These are phyloP conservation scores for Mallotus nudiflorus DNA, from an alignment of 345 rosid species.

Conservation along the genomic window DNA sequence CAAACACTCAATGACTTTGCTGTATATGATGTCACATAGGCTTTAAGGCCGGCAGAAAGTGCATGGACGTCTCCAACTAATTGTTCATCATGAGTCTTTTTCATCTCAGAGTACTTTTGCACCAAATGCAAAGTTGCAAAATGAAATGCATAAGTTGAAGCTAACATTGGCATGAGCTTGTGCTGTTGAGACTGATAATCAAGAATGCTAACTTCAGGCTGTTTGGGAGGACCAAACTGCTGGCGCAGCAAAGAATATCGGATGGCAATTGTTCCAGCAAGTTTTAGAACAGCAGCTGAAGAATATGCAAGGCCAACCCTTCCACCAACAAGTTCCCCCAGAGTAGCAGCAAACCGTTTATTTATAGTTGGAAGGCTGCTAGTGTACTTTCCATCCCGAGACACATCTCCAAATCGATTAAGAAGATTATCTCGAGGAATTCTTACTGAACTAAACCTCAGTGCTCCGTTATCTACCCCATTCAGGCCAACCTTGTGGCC, in stretches of 20 bases:
- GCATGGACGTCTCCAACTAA: conserved; percentile 90
- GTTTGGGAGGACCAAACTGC: conserved; percentile 93
- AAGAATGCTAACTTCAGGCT: conserved; percentile 95
- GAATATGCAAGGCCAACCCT: conserved; percentile 89
- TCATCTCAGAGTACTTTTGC: conserved; percentile 81
- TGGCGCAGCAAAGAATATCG: conserved; percentile 90
- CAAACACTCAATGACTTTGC: conserved; percentile 83
- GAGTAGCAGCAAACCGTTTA: conserved; percentile 91
- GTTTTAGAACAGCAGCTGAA: conserved; percentile 82
- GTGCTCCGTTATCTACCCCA: conserved; percentile 97
- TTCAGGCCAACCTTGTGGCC: conserved; percentile 94
- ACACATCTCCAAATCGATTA: conserved; percentile 94
- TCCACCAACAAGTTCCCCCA: conserved; percentile 99
- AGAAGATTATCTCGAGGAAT: conserved; percentile 96
- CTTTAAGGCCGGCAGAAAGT: conserved; percentile 95
- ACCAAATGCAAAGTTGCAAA: conserved; percentile 76
- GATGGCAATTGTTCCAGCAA: conserved; percentile 77
- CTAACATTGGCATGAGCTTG: conserved; percentile 99
- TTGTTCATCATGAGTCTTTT: conserved; percentile 72
- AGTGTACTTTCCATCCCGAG: conserved; percentile 89
- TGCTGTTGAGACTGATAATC: conserved; percentile 99
- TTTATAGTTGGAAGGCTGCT: conserved; percentile 90
- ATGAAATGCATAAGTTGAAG: conserved; percentile 92
- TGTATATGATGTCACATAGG: conserved; percentile 87
- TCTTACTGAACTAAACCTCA: conserved; percentile 80